Evolutionary conservation across 148 eudicot species (phyloP).

Genomic region (Rheum nobile): DNA sequence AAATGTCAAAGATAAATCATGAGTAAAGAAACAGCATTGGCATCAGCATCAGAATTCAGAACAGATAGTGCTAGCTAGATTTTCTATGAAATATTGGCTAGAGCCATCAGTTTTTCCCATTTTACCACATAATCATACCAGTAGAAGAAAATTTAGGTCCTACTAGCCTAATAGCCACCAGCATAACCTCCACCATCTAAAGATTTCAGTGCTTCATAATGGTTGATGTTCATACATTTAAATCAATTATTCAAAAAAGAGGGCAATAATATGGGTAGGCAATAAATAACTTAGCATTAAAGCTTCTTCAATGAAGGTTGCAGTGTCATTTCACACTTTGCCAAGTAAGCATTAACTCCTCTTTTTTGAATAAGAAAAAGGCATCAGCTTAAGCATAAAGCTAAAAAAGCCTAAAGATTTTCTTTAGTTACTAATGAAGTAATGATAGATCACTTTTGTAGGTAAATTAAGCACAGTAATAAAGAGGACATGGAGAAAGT

Average conservation of each 20-base stretch:
- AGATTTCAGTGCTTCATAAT: neutral
- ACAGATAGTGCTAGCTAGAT: no score
- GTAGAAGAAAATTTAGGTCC: neutral
- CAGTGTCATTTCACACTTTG: neutral
- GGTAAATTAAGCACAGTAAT: neutral
- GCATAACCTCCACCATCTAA: neutral
- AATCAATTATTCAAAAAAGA: neutral
- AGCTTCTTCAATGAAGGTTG: neutral
- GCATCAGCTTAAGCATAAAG: neutral
- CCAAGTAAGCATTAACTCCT: neutral
- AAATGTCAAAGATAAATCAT: no score
- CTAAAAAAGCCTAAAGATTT: neutral
- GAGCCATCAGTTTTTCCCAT: neutral
- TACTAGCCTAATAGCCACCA: neutral
- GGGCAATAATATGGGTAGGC: neutral
- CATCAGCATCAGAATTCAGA: no score
- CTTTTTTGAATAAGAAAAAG: neutral
- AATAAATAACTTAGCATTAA: neutral
- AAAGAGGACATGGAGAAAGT: neutral
- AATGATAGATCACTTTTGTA: neutral
- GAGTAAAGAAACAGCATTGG: no score
- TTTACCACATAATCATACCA: neutral
- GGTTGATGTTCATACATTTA: neutral
- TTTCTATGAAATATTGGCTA: neutral
- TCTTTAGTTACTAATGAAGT: neutral